Percentiles rank a stretch among this genome's conserved stretches.
These are phyloP conservation scores for Colletotrichum neosansevieriae DNA, from an alignment of 2,329 filamentous ascomycete species.

Conservation along the genomic window DNA sequence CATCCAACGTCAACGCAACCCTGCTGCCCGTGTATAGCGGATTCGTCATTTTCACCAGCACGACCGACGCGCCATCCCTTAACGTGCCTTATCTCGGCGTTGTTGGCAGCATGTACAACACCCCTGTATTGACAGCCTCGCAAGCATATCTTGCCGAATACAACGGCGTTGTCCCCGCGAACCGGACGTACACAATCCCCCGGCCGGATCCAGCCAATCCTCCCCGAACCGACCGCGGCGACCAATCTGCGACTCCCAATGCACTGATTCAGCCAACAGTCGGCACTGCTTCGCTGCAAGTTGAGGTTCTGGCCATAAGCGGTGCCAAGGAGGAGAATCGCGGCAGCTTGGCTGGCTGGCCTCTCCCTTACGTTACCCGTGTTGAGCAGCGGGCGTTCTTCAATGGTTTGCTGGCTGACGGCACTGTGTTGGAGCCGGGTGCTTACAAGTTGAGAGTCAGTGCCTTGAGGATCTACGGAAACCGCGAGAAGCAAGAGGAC, in stretches of 20 bases:
- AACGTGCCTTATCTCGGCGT: conserved; percentile 57
- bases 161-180: conserved; percentile 42
- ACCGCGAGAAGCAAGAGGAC: conserved; percentile 46
- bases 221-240: conserved; percentile 42
- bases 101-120: conserved; percentile 51
- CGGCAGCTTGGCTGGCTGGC: conserved; percentile 23
- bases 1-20: conserved; percentile 49
- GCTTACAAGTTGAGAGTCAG: conserved; percentile 63
- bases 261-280: conserved; percentile 57
- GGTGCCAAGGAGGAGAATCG: conserved; percentile 45
- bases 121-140: conserved; percentile 50
- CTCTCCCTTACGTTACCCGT: conserved; percentile 13
- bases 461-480: conserved; percentile 64
- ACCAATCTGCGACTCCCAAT: conserved; percentile 49
- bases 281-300: conserved; percentile 57
- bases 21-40: conserved; percentile 57
- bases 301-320: conserved; percentile 57
- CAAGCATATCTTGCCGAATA: conserved; percentile 43
- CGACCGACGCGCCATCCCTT: conserved; percentile 50
- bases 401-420: conserved; percentile 60
- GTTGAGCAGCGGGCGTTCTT: conserved; percentile 47
- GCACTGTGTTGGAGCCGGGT: conserved; percentile 60
- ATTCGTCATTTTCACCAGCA: conserved; percentile 55
- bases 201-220: conserved; percentile 51
- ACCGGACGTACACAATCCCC: conserved; percentile 57